Evolutionary conservation across 768 basidiomycete genomes (phyloP).

Genomic region (Russula emetica): DNA sequence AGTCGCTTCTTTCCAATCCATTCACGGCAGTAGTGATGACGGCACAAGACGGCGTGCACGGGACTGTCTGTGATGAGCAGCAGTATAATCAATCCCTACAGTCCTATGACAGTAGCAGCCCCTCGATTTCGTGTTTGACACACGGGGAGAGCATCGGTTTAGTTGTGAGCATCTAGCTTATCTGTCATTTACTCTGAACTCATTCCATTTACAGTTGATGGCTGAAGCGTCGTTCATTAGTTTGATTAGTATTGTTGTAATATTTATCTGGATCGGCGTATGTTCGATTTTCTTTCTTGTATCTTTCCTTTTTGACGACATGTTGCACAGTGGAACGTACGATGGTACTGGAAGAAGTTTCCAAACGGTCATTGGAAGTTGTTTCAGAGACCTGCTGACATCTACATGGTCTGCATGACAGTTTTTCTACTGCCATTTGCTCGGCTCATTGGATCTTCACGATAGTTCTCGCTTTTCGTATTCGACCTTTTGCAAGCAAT

Average conservation of each 20-base stretch:
- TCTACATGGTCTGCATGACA: too few species aligned
- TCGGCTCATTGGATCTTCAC: too few species aligned
- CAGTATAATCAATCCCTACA: conserved; percentile 2
- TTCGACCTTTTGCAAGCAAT: too few species aligned
- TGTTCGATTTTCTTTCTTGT: not conserved
- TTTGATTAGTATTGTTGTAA: not conserved
- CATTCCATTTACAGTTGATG: conserved; percentile 31
- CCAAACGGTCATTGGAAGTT: too few species aligned
- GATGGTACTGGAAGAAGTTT: conserved; percentile 3
- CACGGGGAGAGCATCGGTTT: conserved; percentile 35
- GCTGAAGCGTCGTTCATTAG: conserved; percentile 33
- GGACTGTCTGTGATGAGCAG: conserved; percentile 11
- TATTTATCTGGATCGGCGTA: conserved; percentile 15
- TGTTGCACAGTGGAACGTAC: conserved; percentile 21
- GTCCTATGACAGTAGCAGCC: too few species aligned
- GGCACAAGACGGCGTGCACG: conserved; percentile 3
- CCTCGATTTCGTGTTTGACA: not conserved
- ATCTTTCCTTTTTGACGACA: too few species aligned
- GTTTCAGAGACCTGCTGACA: too few species aligned
- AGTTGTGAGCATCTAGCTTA: conserved; percentile 31
- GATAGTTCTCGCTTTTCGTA: too few species aligned
- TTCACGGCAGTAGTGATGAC: not conserved
- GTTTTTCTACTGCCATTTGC: too few species aligned
- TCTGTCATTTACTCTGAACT: not conserved
- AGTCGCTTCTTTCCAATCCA: not conserved